Evolutionary conservation across 78 protist genomes (phyloP).

Genomic region (Dictyostelium capitatum): DNA sequence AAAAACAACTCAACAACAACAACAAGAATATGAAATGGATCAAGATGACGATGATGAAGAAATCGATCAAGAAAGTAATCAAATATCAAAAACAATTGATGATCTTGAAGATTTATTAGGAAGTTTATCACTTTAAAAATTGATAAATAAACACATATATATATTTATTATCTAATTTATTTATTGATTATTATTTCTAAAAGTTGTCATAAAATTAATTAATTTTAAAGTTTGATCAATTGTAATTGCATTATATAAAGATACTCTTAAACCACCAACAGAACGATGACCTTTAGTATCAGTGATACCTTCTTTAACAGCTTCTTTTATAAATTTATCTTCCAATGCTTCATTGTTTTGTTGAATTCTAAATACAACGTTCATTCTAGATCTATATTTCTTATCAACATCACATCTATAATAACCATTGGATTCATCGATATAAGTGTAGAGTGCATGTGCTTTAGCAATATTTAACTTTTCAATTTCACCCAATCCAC

Average conservation of each 20-base stretch:
- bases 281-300: conserved; percentile 91
- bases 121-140: background rate
- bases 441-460: conserved; percentile 75
- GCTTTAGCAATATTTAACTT: conserved; percentile 52
- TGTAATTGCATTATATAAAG: conserved; percentile 95
- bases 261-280: conserved; percentile 96
- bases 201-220: conserved; percentile 66
- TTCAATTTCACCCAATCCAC: conserved; percentile 91
- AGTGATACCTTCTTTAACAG: conserved; percentile 67
- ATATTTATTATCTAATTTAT: background rate
- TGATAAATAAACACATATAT: background rate
- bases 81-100: conserved; percentile 1
- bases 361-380: conserved; percentile 86
- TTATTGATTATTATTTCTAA: conserved; percentile 34
- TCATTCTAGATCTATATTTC: conserved; percentile 92
- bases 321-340: conserved; percentile 87
- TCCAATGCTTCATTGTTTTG: conserved; percentile 40
- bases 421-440: conserved; percentile 76
- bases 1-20: background rate
- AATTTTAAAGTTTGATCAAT: conserved; percentile 84
- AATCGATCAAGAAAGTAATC: background rate
- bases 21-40: background rate
- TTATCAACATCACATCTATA: conserved; percentile 80
- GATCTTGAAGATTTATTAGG: background rate
- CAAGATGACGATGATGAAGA: background rate